Evolutionary conservation across 306 rosid species (phyloP).

Genomic region (Betula pendula): DNA sequence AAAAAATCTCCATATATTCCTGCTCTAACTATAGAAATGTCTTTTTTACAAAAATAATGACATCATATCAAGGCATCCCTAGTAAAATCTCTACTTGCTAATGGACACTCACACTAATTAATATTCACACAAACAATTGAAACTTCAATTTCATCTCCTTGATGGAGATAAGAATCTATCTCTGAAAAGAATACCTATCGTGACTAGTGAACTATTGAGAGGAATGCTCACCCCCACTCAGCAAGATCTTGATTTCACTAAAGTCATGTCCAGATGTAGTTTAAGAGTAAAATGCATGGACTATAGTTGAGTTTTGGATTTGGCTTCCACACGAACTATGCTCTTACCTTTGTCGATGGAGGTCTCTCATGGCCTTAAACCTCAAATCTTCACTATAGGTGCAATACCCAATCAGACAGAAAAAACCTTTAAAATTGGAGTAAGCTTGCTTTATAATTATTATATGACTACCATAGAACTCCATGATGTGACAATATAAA

Average conservation of each 20-base stretch:
- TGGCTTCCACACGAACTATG: slow-evolving; percentile 41
- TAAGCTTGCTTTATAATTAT: too few species aligned
- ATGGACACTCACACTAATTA: too few species aligned
- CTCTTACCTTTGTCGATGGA: slow-evolving; percentile 31
- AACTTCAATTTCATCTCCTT: not conserved
- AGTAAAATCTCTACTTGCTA: too few species aligned
- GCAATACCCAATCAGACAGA: too few species aligned
- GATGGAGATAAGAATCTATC: not conserved
- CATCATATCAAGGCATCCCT: too few species aligned
- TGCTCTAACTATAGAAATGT: too few species aligned
- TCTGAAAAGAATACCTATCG: not conserved
- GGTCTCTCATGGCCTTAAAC: too few species aligned
- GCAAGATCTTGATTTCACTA: slow-evolving; percentile 27
- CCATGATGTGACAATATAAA: too few species aligned
- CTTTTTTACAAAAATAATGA: too few species aligned
- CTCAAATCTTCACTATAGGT: slow-evolving; percentile 49
- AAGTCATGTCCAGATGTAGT: slow-evolving; percentile 35
- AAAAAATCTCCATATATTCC: too few species aligned
- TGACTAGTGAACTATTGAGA: slow-evolving; percentile 2
- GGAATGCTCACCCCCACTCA: slow-evolving; percentile 17
- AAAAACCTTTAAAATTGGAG: too few species aligned
- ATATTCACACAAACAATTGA: not conserved
- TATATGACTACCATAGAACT: too few species aligned
- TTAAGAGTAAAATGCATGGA: slow-evolving; percentile 40
- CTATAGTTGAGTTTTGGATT: slow-evolving; percentile 36